Percentiles rank a stretch among this genome's conserved stretches.
These are phyloP conservation scores for Sanchytrium tribonematis DNA, from an alignment of 371 early-diverging fungal genomes.

Conservation along the genomic window DNA sequence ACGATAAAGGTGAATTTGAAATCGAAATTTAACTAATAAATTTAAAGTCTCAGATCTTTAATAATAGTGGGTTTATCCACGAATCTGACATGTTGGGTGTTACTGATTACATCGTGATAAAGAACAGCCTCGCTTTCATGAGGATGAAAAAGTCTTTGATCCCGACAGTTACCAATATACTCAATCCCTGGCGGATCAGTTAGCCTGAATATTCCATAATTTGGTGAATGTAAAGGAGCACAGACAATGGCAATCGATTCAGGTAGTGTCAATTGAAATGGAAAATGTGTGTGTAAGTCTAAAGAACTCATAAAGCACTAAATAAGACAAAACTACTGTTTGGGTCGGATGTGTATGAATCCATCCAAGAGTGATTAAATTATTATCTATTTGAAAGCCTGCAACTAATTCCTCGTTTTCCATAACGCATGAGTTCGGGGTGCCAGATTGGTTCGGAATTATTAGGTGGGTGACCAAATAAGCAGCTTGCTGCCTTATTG, in stretches of 20 bases:
- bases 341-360: slow-evolving; percentile 34
- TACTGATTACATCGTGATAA: too few relatives aligned
- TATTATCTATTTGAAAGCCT: slow-evolving; percentile 34
- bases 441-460: slow-evolving; percentile 62
- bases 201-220: slow-evolving; percentile 51
- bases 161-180: slow-evolving; percentile 36
- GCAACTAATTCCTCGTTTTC: slow-evolving; percentile 61
- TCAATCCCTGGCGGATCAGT: slow-evolving; percentile 67
- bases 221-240: slow-evolving; percentile 38
- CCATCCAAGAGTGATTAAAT: slow-evolving; percentile 69
- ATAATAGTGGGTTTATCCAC: too few relatives aligned
- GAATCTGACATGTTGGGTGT: too few relatives aligned
- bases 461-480: slow-evolving; percentile 43
- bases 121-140: too few relatives aligned
- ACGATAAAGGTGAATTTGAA: too few relatives aligned
- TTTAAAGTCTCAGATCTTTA: too few relatives aligned
- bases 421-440: slow-evolving; percentile 58
- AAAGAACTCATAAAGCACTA: slow-evolving; percentile 75
- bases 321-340: slow-evolving; percentile 50
- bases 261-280: slow-evolving; percentile 68
- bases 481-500: slow-evolving; percentile 33
- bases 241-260: slow-evolving; percentile 81
- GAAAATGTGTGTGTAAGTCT: slow-evolving; percentile 69
- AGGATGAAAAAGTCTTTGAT: slow-evolving; percentile 46
- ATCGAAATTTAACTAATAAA: too few relatives aligned